Conservation (phyloP, 1,284 basidiomycete species). For the Ceratobasidium sp. region DNA sequence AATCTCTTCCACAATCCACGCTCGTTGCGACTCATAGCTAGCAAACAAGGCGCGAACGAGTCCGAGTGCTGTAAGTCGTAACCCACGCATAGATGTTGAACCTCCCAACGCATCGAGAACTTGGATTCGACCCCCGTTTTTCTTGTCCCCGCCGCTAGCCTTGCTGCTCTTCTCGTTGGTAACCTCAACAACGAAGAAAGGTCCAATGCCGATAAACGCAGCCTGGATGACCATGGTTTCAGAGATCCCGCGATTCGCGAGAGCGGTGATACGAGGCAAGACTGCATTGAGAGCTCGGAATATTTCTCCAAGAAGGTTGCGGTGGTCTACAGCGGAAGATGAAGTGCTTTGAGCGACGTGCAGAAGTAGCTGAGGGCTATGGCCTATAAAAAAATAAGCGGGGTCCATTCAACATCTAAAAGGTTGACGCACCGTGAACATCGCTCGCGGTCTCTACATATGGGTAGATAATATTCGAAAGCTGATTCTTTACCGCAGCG, state of each 20-base stretch:
- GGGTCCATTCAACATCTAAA: not conserved
- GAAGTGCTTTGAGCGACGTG: conserved; percentile 65
- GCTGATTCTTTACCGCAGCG: conserved; percentile 79
- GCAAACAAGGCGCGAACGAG: conserved; percentile 91
- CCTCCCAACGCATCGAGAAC: conserved; percentile 71
- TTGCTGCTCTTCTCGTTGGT: conserved; percentile 58
- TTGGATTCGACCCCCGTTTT: conserved; percentile 66
- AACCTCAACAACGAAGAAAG: conserved; percentile 87
- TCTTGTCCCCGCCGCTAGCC: conserved; percentile 67
- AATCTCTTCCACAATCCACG: conserved; percentile 98
- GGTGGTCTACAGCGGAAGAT: conserved; percentile 60
- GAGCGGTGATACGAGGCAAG: conserved; percentile 74
- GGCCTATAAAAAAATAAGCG: conserved; percentile 46
- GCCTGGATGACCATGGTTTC: conserved; percentile 90
- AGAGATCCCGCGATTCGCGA: conserved; percentile 79
- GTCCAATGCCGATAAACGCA: conserved; percentile 91
- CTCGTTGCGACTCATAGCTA: conserved; percentile 87
- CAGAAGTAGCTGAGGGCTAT: conserved; percentile 65
- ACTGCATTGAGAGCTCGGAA: conserved; percentile 76
- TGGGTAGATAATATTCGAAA: conserved; percentile 85
- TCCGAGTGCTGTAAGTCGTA: conserved; percentile 84
- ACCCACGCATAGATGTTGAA: conserved; percentile 71
- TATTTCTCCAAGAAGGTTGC: conserved; percentile 70
- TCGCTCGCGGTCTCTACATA: conserved; percentile 81
- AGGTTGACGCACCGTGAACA: conserved; percentile 54